These are phyloP conservation scores for Boehmeria nivea DNA, from an alignment of 306 rosid genomes.

Conservation along the genomic window DNA sequence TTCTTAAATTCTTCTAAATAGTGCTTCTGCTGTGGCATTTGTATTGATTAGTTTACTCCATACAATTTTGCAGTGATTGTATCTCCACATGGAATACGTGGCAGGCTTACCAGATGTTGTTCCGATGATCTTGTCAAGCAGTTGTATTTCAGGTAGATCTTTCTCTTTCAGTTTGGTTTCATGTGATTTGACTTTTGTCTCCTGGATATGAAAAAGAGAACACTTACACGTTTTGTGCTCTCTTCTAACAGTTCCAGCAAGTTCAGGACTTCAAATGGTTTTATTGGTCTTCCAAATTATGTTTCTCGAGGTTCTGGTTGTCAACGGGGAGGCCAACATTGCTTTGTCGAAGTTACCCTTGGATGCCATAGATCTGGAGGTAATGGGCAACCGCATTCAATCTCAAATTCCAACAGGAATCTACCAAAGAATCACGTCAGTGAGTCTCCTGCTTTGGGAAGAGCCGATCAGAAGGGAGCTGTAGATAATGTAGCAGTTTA, in stretches of 20 bases:
- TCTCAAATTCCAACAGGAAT: conserved; percentile 40
- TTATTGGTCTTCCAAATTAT: conserved; percentile 71
- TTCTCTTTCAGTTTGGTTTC: conserved; percentile 20
- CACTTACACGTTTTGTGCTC: background rate
- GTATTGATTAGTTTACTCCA: conserved; percentile 20
- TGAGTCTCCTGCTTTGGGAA: conserved; percentile 51
- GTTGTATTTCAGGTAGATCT: conserved; percentile 63
- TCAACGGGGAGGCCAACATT: conserved; percentile 76
- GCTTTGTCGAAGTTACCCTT: conserved; percentile 85
- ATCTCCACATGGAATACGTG: conserved; percentile 97
- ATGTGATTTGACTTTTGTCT: conserved; percentile 11
- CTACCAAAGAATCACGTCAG: conserved; percentile 43
- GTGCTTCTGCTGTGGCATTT: conserved; percentile 7
- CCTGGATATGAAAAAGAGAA: background rate
- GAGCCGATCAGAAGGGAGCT: conserved; percentile 66
- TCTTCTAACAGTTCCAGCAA: conserved; percentile 58
- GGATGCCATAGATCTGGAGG: conserved; percentile 64
- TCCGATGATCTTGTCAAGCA: conserved; percentile 90
- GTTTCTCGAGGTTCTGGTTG: conserved; percentile 76
- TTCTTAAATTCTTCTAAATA: background rate
- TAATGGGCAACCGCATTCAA: conserved; percentile 44
- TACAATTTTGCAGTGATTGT: conserved; percentile 60
- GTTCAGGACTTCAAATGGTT: conserved; percentile 60
- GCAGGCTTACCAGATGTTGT: conserved; percentile 88
- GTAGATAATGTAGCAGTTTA: conserved; percentile 39